Conservation (phyloP, 176 grass and related monocot species). For the Avena insularis region DNA sequence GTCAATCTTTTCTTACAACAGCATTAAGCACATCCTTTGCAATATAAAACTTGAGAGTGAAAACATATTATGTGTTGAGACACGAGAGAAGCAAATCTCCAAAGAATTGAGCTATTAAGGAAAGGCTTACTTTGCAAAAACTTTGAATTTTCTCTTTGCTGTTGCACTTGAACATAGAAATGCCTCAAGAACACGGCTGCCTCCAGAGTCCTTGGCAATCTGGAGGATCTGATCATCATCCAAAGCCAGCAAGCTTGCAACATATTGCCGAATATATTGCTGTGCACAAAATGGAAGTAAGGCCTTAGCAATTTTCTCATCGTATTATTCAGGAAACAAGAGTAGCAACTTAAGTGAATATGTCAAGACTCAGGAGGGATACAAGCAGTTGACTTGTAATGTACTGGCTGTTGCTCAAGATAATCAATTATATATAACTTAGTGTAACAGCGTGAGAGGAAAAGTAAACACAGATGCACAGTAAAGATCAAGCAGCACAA, state of each 20-base stretch:
- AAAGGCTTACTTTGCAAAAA: constrained; percentile 85
- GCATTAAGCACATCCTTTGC: not conserved
- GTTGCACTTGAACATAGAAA: constrained; percentile 84
- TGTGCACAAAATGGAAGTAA: constrained; percentile 47
- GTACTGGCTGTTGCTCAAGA: constrained; percentile 26
- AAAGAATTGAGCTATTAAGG: constrained; percentile 27
- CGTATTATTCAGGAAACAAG: constrained; percentile 14
- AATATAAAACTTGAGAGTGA: constrained; percentile 14
- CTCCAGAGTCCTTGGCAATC: constrained; percentile 84
- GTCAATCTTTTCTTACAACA: constrained; percentile 11
- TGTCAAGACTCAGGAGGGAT: not conserved
- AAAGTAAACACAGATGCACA: not conserved
- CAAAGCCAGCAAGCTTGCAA: constrained; percentile 73
- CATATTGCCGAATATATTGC: constrained; percentile 84
- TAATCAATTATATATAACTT: constrained; percentile 11
- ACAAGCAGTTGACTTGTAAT: constrained; percentile 21
- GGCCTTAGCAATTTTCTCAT: constrained; percentile 23
- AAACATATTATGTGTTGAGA: not conserved
- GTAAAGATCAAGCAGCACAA: not conserved
- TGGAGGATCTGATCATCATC: constrained; percentile 63
- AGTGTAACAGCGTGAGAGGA: constrained; percentile 31
- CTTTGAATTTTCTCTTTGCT: constrained; percentile 78
- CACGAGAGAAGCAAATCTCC: constrained; percentile 16
- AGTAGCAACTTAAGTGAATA: constrained; percentile 31
- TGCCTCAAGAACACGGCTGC: constrained; percentile 82